phyloP scores from a whole-genome alignment of 116 monocot genomes.

The Papilionanthe hybrid region DNA sequence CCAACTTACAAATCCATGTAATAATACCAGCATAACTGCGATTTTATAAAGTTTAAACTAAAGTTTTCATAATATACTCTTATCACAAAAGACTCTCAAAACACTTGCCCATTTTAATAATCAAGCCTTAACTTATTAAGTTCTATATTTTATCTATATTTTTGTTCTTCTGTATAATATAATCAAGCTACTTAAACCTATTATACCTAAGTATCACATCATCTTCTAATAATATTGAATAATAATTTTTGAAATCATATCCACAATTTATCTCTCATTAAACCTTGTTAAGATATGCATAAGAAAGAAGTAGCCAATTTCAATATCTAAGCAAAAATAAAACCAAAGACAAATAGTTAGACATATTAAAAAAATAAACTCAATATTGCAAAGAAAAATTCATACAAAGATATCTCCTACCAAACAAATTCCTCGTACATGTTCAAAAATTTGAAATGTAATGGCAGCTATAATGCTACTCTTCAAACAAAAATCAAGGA shows the following conservation, averaged over 20 bases:
- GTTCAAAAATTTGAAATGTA: not conserved
- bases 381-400: not conserved
- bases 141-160: not conserved
- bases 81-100: not conserved
- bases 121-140: not conserved
- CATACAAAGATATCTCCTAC: not conserved
- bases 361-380: not conserved
- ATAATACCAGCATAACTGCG: not conserved
- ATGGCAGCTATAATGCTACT: slow-evolving; percentile 6
- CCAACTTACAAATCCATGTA: not conserved
- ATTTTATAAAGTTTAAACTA: not conserved
- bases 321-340: not conserved
- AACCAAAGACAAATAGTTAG: not conserved
- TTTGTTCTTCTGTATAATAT: not conserved
- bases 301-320: not conserved
- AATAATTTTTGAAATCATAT: not conserved
- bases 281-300: not conserved
- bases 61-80: not conserved
- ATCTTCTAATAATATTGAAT: not conserved
- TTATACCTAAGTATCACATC: not conserved
- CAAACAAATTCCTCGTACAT: not conserved
- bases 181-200: not conserved
- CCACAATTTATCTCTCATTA: not conserved
- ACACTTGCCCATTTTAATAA: not conserved
- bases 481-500: not conserved